These are phyloP conservation scores for Centaurea solstitialis DNA, from an alignment of 129 eudicot species.

Conservation along the genomic window DNA sequence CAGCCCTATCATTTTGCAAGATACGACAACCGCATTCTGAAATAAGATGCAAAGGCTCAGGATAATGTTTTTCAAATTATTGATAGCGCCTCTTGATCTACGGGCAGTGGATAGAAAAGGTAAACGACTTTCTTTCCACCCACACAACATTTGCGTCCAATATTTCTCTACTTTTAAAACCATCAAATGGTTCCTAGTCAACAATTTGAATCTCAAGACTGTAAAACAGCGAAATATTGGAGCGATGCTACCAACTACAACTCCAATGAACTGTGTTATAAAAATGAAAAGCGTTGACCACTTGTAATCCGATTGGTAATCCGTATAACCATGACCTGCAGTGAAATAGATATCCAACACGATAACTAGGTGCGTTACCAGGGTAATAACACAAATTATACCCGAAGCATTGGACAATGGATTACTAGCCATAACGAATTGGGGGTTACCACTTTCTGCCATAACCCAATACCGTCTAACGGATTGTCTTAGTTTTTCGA, in stretches of 20 bases:
- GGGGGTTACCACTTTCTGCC: slow-evolving; percentile 25
- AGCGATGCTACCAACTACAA: too few relatives aligned
- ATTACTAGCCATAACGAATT: slow-evolving; percentile 18
- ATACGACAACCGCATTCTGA: neutral
- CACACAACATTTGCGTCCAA: slow-evolving; percentile 13
- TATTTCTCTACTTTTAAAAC: neutral
- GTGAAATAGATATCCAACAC: too few relatives aligned
- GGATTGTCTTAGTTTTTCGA: slow-evolving; percentile 12
- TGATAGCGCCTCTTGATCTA: neutral
- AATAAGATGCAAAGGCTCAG: neutral
- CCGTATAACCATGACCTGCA: too few relatives aligned
- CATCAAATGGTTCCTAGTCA: neutral
- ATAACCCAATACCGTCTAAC: slow-evolving; percentile 11
- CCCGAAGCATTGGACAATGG: neutral
- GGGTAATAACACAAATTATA: neutral
- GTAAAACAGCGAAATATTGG: too few relatives aligned
- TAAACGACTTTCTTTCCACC: slow-evolving; percentile 9
- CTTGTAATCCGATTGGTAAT: too few relatives aligned
- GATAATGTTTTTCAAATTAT: neutral
- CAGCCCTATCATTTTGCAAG: neutral
- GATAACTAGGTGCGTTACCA: neutral
- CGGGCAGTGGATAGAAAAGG: neutral
- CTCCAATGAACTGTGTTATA: too few relatives aligned
- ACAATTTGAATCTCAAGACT: too few relatives aligned
- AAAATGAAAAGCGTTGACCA: too few relatives aligned